phyloP scores from a whole-genome alignment of 805 yeast genomes.

The Cyberlindnera lachancei region DNA sequence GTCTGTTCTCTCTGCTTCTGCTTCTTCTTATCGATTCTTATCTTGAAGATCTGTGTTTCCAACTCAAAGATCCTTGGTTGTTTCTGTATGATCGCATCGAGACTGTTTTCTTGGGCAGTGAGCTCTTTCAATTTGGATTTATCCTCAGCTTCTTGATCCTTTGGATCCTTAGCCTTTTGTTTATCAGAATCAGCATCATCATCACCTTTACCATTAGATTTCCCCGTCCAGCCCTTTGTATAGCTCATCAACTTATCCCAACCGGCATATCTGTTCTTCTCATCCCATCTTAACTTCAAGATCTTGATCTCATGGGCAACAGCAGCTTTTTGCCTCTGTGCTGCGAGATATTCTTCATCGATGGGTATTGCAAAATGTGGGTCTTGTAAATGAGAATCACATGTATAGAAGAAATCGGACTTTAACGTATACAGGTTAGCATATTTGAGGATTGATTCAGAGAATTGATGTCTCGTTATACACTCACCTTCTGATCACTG shows the following conservation, averaged over 20 bases:
- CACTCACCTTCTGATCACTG: slow-evolving; percentile 9
- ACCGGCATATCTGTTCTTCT: slow-evolving; percentile 18
- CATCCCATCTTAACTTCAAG: slow-evolving; percentile 21
- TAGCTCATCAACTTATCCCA: slow-evolving; percentile 21
- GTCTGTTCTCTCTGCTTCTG: slow-evolving; percentile 4
- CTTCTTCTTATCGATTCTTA: slow-evolving; percentile 26
- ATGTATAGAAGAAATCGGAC: slow-evolving; percentile 22
- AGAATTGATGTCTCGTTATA: no score
- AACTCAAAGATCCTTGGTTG: slow-evolving; percentile 31
- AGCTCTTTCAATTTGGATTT: slow-evolving; percentile 13
- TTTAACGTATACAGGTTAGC: no score
- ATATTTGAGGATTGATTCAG: no score
- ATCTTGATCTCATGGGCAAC: slow-evolving; percentile 15
- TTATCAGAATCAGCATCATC: slow-evolving; percentile 11
- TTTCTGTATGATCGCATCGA: slow-evolving; percentile 17
- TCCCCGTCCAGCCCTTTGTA: slow-evolving; percentile 7
- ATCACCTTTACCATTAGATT: slow-evolving; percentile 9
- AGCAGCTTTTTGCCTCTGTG: slow-evolving; percentile 12
- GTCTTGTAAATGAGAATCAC: slow-evolving; percentile 21
- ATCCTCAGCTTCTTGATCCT: slow-evolving; percentile 13
- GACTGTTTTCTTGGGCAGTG: slow-evolving; percentile 2
- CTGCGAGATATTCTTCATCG: slow-evolving; percentile 17
- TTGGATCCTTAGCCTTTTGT: slow-evolving; percentile 3
- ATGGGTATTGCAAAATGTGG: slow-evolving; percentile 18
- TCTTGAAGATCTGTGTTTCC: slow-evolving; percentile 32